Conservation (phyloP, 768 basidiomycete genomes). For the Auricularia heimuer region DNA sequence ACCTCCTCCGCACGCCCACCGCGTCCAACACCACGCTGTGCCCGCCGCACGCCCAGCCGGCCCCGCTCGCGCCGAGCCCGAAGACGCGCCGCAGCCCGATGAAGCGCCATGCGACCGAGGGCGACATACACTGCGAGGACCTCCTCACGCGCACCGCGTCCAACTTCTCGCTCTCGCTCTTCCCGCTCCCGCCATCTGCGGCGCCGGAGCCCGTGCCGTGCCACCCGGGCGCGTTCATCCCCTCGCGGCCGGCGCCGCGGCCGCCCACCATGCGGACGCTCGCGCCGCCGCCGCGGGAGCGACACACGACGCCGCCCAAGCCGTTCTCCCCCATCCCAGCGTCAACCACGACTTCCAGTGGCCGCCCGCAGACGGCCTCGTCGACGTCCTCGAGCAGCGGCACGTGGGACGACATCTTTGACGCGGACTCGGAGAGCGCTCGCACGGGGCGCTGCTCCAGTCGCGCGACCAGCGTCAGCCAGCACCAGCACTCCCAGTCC, state of each 20-base stretch:
- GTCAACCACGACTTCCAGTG: not conserved
- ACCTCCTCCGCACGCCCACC: not conserved
- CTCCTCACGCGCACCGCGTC: not conserved
- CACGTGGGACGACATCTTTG: not conserved
- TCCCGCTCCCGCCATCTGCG: not conserved
- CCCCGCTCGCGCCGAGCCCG: too few relatives aligned
- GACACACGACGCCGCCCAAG: not conserved
- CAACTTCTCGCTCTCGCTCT: not conserved
- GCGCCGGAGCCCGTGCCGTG: not conserved
- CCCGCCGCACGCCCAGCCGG: too few relatives aligned
- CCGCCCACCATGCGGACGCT: not conserved
- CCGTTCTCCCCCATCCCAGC: not conserved
- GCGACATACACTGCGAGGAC: not conserved
- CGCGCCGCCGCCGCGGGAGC: not conserved
- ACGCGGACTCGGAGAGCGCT: not conserved
- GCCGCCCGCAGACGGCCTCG: not conserved
- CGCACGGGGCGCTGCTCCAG: not conserved
- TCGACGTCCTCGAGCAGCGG: not conserved
- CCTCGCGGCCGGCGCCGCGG: not conserved
- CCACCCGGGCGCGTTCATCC: not conserved
- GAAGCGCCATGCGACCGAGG: not conserved
- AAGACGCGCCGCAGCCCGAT: not conserved
- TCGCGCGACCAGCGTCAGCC: not conserved
- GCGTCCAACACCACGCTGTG: not conserved
- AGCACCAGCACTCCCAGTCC: not conserved